Evolutionary conservation across 2,329 filamentous ascomycete genomes (phyloP), one percentile per base, ranked within the genome.

Genomic region (Gyromitra esculenta): DNA sequence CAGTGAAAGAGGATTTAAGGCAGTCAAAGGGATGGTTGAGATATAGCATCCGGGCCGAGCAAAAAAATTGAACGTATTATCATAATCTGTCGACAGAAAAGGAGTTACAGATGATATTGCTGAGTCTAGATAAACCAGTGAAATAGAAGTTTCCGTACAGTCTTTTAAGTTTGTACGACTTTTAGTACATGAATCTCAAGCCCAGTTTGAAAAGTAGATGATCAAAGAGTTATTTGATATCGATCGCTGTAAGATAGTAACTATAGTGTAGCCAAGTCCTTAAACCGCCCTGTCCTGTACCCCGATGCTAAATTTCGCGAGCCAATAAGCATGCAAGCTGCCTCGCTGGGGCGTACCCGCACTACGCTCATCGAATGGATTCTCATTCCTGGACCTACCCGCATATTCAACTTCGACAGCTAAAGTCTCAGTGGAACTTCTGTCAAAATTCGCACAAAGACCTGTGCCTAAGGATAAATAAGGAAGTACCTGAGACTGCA

Each of bases 311-410:
- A 63, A 25, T 41, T 45, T 45, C 8, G 6, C 59, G 5, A 63
- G 59, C 15, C 21, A 63, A 25, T 41, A 63, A 5, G 25, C 15
- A 15, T 45, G 18, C 37, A 63, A 45, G 37, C 9, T 63, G 2
- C 8, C 21, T 6, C 2, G 3, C 8, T 11, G 35, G 5, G 18
- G 15, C 15, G n/a, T 21, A 15, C 39, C 48, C 11, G 18, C 11
- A 9, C 13, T 45, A 45, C 59, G 48, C 59, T 45, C 39, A 25
- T 48, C 59, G 4, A 48, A 18, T 8, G 59, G 59, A 41, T 63
- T 63, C 25, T 21, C 59, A 13, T 45, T 25, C 21, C 13, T 31
- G 18, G 5, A 39, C 18, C n/a, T 63, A 1, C 39, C 59, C 18
- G 15, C 37, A 18, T 63, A 63, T 11, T 39, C 39, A 25, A 31